Base-by-base conservation (phyloP, 768 basidiomycete genomes). In the Tylopilus plumbeoviolaceoides region DNA sequence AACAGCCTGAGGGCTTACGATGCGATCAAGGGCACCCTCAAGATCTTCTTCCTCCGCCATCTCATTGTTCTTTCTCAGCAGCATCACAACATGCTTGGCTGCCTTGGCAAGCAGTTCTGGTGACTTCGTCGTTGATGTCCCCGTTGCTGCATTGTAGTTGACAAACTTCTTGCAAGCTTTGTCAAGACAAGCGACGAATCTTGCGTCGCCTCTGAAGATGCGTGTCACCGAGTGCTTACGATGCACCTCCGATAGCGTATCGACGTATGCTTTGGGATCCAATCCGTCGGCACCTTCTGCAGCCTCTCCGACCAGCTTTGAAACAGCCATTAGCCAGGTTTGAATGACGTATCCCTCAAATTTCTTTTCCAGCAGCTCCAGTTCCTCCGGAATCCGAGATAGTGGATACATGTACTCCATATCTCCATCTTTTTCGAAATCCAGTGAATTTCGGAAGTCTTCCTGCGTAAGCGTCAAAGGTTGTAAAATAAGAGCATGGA, bases 311-410 rank as follows among this genome's bases (percentile, higher is more conserved):
- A 76, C 75, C 23, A 85, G 68, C 65, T 87, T 90, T 44, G 85
- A 81, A 21, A 98, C 87, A 1, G 91, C 88, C 23, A 81, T 80
- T 53, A 91, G 68, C 25, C 95, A 95, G 15, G 90, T 83, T 63
- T 84, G 82, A 79, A 95, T 97, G 66, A 98, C 95, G 69, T 97
- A 94, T 60, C 89, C 87, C 72, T 95, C 95, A 65, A 98, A 99
- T 63, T 83, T 87, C 77, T 88, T 89, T 62, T 92, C 81, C 48
- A 98, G 72, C 0, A 93, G 94, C 61, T 95, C 91, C 51, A 98
- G 75, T 7, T 95, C 95, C 60, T 91, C 86, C 17, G 84, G 83
- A 55, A 98, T 95, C 33, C 95, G 87, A 11, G 89, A 85, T 23
- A 98, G 77, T n/a, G 98, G 76, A 72, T 97, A 98, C 91, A 98